Base-by-base conservation (phyloP, 2,329 filamentous ascomycete species). In the Paecilomyces sp. region DNA sequence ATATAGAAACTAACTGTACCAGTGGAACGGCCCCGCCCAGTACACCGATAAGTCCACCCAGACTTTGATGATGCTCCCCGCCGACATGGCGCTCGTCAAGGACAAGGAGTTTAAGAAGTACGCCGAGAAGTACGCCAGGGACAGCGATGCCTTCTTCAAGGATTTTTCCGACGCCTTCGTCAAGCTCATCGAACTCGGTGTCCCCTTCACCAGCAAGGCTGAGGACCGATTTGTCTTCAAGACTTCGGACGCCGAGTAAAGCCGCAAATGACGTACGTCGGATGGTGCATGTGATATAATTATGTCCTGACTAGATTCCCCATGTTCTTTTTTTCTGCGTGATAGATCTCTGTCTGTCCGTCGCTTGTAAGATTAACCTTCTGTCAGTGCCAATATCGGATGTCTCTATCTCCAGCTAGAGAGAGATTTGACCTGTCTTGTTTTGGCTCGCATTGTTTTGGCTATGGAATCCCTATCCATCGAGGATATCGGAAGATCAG, bases 11-110 rank as follows among this genome's bases (percentile, higher is more conserved):
- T 57, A 7, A 57, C 36, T 36, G 6, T 22, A 53, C 13, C 33
- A 67, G 84, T 96, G 91, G 93, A 86, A 92, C 69, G 93, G 94
- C 30, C 92, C 92, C 66, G 87, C 88, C 78, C 92, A 95, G 84
- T 93, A 88, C 74, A 88, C 96, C 79, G 92, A 97, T 79, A 89
- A 90, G 80, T 85, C 82, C 72, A 91, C 88, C 70, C 92, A 96
- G 85, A 83, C 83, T 51, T 80, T 97, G 69, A 97, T 99, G 94
- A 97, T 99, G 93, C 82, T 99, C 76, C 94, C 94, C 57, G 89
- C 91, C 65, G 93, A 99, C 72, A 87, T 95, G 79, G 89, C 88
- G 59, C 82, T 97, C 59, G 79, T 96, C 71, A 85, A 92, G 80
- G 93, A 97, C 80, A 93, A 93, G 84, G 82, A 82, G 66, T 95